Base-by-base conservation (phyloP, 345 rosid species). In the Sapria himalayana region DNA sequence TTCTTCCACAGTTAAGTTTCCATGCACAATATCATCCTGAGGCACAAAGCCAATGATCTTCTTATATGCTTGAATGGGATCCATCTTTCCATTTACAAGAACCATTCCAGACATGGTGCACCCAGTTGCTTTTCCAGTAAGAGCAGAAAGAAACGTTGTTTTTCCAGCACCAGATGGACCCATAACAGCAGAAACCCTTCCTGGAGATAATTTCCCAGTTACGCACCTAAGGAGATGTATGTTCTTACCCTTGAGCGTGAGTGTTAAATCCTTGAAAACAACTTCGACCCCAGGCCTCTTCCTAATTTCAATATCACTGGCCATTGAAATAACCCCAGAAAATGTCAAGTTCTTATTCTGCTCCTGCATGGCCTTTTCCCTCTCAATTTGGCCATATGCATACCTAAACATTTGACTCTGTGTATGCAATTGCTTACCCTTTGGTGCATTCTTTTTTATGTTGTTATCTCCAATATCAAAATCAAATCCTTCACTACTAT, bases 101-200 rank as follows among this genome's bases (percentile, higher is more conserved):
- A 91, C 66, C 61, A 52, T 61, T 24, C 96, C 96, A 40, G 46
- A 55, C 69, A 70, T 66, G 29, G 46, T 52, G 61, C 99, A 84
- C 37, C 85, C 99, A 7, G 74, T 49, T 59, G 77, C 74, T 65
- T 78, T 75, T 21, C 99, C 99, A 11, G 81, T 78, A 55, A 91
- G 61, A 63, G 99, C 93, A 47, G 85, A 74, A 36, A 91, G 72
- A 60, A 91, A 91, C 17, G 99, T 91, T 6, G 99, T 80, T 59
- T 91, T 91, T 25, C 99, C 99, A 4, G 99, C 96, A 18, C 95
- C 99, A 20, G 99, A 91, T 25, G 99, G 96, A 38, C 96, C 99
- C 95, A 84, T 91, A 27, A 91, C 99, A 25, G 95, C 93, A 15
- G 92, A 80, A 49, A 91, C 92, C 55, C 81, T 67, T 9, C 93